Base-by-base conservation (phyloP, 768 basidiomycete genomes). In the Clavulina sp. region DNA sequence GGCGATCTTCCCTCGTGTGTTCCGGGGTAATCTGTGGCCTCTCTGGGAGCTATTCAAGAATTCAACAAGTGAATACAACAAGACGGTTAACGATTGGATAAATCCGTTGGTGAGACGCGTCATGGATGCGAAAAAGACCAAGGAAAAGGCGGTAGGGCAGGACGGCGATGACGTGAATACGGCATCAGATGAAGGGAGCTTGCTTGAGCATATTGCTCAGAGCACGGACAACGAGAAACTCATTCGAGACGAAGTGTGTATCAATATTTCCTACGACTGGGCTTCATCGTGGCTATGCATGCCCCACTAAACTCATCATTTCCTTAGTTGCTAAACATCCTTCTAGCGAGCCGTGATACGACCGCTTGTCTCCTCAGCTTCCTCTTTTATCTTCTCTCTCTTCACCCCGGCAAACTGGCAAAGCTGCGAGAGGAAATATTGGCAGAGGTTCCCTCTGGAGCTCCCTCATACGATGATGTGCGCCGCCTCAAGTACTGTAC, bases 301-400 rank as follows among this genome's bases (percentile, higher is more conserved):
- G 13, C 26, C 13, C 13, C 13, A 46, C 32, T 9, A 16, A 16
- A 33, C 31, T 49, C 32, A 33, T 46, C 24, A 49, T 33, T 33
- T 16, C 32, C 13, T 41, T 31, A 56, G 33, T 48, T 56, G 4
- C 54, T 56, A 18, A 56, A 56, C 46, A 57, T 63, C 33, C 54
- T 66, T 0, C 53, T 67, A 2, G 65, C 65, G 4, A 56, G 63
- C 26, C 54, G 63, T 19, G 66, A 67, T 52, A 66, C 66, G 2
- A 62, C 63, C 3, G 56, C 64, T 4, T 54, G 60, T 5, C 58
- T 62, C 2, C 52, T 66, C 28, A 62, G 63, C 3, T 61, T 60
- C 46, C 61, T 56, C 49, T 51, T 58, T 16, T 67, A 67, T 48
- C 54, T 53, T 16, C 47, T 64, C 5, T 54, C 60, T 3, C 43